A percentile compares a stretch with the other conserved stretches of the same genome.
phyloP scores from a whole-genome alignment of 208 protist genomes.

The Acanthamoeba lenticulata region DNA sequence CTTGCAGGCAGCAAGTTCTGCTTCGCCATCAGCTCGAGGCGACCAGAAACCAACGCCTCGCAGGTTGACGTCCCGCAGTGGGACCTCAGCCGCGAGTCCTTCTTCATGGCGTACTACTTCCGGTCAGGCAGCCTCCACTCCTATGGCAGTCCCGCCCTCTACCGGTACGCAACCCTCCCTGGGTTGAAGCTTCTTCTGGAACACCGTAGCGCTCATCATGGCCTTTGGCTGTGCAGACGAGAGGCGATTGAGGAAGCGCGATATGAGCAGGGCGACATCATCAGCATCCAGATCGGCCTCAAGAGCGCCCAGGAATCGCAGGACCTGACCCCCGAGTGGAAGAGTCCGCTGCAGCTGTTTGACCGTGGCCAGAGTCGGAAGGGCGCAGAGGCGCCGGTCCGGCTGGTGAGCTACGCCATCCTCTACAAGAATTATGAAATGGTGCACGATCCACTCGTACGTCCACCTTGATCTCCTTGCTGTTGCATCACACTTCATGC shows the following conservation, averaged over 20 bases:
- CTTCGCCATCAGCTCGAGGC: background rate
- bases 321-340: background rate
- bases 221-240: background rate
- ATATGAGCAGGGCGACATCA: background rate
- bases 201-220: background rate
- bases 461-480: background rate
- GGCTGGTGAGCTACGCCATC: background rate
- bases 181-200: background rate
- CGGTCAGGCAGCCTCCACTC: constrained; percentile 8
- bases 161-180: background rate
- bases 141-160: constrained; percentile 3
- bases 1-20: background rate
- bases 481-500: background rate
- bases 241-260: background rate
- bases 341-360: background rate
- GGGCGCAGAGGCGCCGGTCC: background rate
- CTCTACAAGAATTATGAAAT: constrained; percentile 15
- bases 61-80: background rate
- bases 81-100: background rate
- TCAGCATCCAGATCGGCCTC: background rate
- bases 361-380: background rate
- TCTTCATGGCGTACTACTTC: constrained; percentile 23
- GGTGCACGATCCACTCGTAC: background rate
- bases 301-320: background rate
- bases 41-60: background rate